Conservation (phyloP, 345 rosid genomes). For the Brassica juncea region DNA sequence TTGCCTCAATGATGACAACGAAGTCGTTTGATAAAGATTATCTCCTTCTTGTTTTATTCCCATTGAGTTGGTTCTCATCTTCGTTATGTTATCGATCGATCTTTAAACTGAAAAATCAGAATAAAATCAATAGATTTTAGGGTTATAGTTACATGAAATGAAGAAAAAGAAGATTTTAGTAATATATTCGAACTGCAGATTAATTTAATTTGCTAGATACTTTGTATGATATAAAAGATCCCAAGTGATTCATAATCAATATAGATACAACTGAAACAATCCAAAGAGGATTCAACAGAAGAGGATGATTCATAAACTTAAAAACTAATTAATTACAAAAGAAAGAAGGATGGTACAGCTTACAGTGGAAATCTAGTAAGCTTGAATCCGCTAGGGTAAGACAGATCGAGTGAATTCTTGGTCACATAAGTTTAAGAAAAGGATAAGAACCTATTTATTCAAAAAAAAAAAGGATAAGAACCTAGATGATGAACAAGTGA, state of each 20-base stretch:
- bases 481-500: background rate
- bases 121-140: background rate
- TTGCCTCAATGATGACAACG: conserved; percentile 40
- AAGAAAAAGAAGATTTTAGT: background rate
- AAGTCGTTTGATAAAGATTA: background rate
- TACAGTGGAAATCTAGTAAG: background rate
- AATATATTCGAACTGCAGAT: background rate
- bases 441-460: background rate
- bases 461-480: background rate
- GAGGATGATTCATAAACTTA: background rate
- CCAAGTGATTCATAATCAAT: background rate
- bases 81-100: background rate
- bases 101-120: background rate
- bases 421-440: background rate
- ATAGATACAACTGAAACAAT: background rate
- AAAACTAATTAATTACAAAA: background rate
- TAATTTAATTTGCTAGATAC: background rate
- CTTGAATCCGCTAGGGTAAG: background rate
- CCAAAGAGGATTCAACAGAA: background rate
- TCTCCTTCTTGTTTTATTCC: conserved; percentile 18
- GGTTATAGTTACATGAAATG: background rate
- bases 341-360: background rate
- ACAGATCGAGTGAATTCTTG: conserved; percentile 4
- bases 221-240: background rate
- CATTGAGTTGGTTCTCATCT: conserved; percentile 18